These are phyloP conservation scores for Vaccinium corymbosum DNA, from an alignment of 148 eudicot species.

Conservation along the genomic window DNA sequence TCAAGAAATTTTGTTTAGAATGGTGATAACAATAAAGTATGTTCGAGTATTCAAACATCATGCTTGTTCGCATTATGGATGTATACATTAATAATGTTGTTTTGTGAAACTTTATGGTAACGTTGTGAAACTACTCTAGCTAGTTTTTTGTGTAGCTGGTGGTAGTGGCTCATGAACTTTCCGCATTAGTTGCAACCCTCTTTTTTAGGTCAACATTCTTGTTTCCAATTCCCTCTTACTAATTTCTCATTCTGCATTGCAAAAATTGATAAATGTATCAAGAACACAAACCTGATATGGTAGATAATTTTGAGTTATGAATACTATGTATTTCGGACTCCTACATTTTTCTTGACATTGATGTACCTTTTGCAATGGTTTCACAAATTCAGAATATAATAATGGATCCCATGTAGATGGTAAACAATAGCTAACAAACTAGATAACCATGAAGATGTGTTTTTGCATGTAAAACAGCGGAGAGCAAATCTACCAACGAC, in stretches of 20 bases:
- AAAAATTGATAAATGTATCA: not conserved
- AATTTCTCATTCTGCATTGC: not conserved
- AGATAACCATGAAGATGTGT: not conserved
- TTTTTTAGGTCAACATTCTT: not conserved
- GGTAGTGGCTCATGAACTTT: not conserved
- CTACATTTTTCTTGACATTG: not conserved
- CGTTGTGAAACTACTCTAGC: not conserved
- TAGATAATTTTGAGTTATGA: not conserved
- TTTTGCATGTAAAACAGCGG: constrained; percentile 24
- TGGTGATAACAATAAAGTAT: not conserved
- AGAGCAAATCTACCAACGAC: constrained; percentile 41
- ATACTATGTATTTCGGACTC: not conserved
- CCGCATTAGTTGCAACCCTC: not conserved
- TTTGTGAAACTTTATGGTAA: not conserved
- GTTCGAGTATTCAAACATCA: not conserved
- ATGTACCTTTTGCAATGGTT: not conserved
- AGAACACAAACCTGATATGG: not conserved
- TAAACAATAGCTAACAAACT: not conserved
- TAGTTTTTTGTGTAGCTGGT: not conserved
- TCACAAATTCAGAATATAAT: not conserved
- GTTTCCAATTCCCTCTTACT: not conserved
- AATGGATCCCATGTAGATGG: not conserved
- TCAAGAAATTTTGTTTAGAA: not conserved
- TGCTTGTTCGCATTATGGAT: no score
- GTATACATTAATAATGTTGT: not conserved